Base-by-base conservation (phyloP, 176 grass and related monocot genomes). In the Triticum monococcum region DNA sequence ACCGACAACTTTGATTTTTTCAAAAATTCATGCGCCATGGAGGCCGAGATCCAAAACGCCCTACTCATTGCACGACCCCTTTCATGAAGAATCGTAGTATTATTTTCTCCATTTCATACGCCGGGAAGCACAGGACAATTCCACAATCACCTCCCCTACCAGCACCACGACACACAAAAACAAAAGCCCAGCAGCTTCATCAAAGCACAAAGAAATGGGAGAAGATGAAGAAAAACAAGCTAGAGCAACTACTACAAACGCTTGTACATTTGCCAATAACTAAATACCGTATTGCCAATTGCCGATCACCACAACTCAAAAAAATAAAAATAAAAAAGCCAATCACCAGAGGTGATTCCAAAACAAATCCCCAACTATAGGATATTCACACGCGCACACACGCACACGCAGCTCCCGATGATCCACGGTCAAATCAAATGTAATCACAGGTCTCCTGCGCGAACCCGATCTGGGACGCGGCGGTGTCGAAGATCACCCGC, bases 371-470 rank as follows among this genome's bases (percentile, higher is more conserved):
- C 54, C 75, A 79, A 40, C 74, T 86, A 85, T 90, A 91, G 77
- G 75, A 87, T 91, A 52, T 52, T 52, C 48, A 52, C 48, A 52
- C 46, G 3, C 46, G 5, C 46, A 48, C 45, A 1, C 45, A 4
- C 4, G 16, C 41, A 45, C 41, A 12, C 41, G 9, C 9, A 45
- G 11, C 10, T 45, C 75, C 1, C 41, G 82, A 46, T 38, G 45
- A 12, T 50, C 36, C 79, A 10, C 24, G 87, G 52, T 57, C 52
- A 57, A 20, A 57, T 75, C 81, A 84, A 41, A 89, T 89, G 76
- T 94, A 96, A 74, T 84, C 89, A 88, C 96, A 98, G 30, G 83
- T 73, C 85, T 98, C 96, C 64, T 92, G 87, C 3, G 92, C 96
- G 38, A 98, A 96, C 20, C 93, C 96, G 30, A 98, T 62, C 75